A percentile compares a stretch with the other conserved stretches of the same genome.
phyloP scores from a whole-genome alignment of 345 rosid genomes.

The Salix suchowensis region DNA sequence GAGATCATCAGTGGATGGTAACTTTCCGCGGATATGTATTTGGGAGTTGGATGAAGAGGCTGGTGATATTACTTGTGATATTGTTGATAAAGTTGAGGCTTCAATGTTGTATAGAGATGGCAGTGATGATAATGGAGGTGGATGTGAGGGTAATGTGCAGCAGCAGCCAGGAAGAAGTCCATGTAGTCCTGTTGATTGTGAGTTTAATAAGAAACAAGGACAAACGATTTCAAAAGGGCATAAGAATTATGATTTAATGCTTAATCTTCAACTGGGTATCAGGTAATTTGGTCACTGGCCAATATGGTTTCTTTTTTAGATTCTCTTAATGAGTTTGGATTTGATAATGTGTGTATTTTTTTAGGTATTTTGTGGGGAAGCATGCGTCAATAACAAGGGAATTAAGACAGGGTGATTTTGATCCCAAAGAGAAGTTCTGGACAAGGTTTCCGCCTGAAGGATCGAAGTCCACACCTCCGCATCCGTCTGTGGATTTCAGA shows the following conservation, averaged over 20 bases:
- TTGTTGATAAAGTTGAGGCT: slow-evolving; percentile 67
- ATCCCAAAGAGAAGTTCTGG: slow-evolving; percentile 73
- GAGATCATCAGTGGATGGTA: slow-evolving; percentile 22
- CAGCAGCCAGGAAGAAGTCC: slow-evolving; percentile 1
- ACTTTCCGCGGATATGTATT: slow-evolving; percentile 67
- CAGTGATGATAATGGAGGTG: neutral
- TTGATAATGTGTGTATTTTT: neutral
- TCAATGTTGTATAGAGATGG: slow-evolving; percentile 54
- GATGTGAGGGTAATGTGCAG: slow-evolving; percentile 8
- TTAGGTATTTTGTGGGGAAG: slow-evolving; percentile 61
- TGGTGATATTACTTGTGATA: slow-evolving; percentile 88
- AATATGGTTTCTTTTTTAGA: too few species aligned
- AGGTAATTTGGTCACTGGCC: slow-evolving; percentile 28
- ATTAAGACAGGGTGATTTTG: slow-evolving; percentile 58
- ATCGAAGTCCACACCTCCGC: slow-evolving; percentile 69
- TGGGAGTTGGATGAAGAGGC: slow-evolving; percentile 49
- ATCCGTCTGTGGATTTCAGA: slow-evolving; percentile 56
- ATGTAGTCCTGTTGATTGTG: slow-evolving; percentile 28
- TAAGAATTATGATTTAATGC: slow-evolving; percentile 67
- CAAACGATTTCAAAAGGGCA: slow-evolving; percentile 52
- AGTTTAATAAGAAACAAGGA: slow-evolving; percentile 53
- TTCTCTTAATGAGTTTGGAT: neutral
- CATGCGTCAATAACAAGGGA: slow-evolving; percentile 47
- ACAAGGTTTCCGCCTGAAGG: slow-evolving; percentile 73
- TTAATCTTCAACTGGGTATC: slow-evolving; percentile 68